Evolutionary conservation across 192 early-diverging fungal genomes (phyloP).

Genomic region (Funneliformis geosporum): DNA sequence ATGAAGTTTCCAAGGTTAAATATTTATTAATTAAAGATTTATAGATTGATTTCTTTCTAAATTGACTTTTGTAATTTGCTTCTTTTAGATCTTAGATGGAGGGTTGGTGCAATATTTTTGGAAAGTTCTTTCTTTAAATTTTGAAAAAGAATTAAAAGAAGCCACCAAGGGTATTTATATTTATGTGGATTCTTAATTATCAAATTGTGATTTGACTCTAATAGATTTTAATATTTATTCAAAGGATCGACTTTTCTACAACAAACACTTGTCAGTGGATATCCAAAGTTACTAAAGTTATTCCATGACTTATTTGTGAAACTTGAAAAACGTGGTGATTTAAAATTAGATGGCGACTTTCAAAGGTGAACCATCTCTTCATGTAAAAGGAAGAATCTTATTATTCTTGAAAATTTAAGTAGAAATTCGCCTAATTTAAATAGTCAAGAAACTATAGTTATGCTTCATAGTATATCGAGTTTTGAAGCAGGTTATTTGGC

Average conservation of each 20-base stretch:
- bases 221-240: neutral
- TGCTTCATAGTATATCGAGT: conserved; percentile 43
- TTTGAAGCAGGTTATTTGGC: conserved; percentile 54
- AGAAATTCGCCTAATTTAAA: neutral
- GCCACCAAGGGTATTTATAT: conserved; percentile 49
- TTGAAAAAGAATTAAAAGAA: conserved; percentile 55
- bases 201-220: neutral
- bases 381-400: no score
- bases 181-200: neutral
- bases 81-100: conserved; percentile 45
- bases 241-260: conserved; percentile 55
- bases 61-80: neutral
- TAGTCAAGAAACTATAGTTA: conserved; percentile 43
- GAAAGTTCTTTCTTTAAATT: conserved; percentile 51
- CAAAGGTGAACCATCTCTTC: conserved; percentile 43
- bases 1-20: conserved; percentile 49
- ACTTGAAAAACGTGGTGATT: conserved; percentile 50
- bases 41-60: neutral
- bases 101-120: conserved; percentile 58
- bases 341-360: conserved; percentile 46
- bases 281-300: conserved; percentile 51
- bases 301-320: conserved; percentile 58
- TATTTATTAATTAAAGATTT: neutral
- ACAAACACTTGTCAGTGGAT: conserved; percentile 54
- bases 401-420: neutral